Conservation (phyloP, 2,329 filamentous ascomycete genomes). For the Colletotrichum sp. region DNA sequence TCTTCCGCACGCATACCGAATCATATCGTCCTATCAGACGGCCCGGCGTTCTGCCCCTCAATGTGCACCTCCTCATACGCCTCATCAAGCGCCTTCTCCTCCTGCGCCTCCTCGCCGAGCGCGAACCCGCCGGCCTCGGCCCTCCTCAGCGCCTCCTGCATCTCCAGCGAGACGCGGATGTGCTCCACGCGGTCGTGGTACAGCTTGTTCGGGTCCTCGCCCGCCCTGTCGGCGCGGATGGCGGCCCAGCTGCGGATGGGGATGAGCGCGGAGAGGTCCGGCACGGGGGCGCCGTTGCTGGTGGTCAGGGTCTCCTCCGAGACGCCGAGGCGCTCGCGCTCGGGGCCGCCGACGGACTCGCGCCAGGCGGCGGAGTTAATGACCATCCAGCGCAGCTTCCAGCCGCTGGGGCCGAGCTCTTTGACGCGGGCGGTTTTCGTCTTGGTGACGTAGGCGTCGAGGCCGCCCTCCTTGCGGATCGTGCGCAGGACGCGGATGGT, state of each 20-base stretch:
- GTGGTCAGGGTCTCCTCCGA: constrained; percentile 36
- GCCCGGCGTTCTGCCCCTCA: constrained; percentile 35
- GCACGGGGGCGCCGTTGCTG: background rate
- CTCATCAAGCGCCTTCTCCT: constrained; percentile 34
- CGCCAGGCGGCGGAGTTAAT: constrained; percentile 77
- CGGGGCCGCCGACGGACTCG: constrained; percentile 58
- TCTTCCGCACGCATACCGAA: background rate
- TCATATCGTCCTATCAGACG: background rate
- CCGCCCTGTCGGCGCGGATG: background rate
- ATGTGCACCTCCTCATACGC: constrained; percentile 41
- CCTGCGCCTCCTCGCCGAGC: constrained; percentile 45
- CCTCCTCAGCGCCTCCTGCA: too few relatives aligned
- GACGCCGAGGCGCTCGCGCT: constrained; percentile 72
- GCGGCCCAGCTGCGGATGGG: constrained; percentile 43
- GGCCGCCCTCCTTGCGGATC: constrained; percentile 84
- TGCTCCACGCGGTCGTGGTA: background rate
- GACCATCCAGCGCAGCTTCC: constrained; percentile 87
- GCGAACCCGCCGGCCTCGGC: constrained; percentile 46
- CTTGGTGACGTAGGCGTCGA: constrained; percentile 91
- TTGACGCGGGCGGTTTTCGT: constrained; percentile 78
- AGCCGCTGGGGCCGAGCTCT: constrained; percentile 88
- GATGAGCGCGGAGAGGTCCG: constrained; percentile 41
- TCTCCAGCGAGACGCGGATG: background rate
- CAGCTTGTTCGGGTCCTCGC: background rate
- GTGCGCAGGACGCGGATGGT: constrained; percentile 73